phyloP scores from a whole-genome alignment of 2,329 filamentous ascomycete species.

The Penicillium sp. region DNA sequence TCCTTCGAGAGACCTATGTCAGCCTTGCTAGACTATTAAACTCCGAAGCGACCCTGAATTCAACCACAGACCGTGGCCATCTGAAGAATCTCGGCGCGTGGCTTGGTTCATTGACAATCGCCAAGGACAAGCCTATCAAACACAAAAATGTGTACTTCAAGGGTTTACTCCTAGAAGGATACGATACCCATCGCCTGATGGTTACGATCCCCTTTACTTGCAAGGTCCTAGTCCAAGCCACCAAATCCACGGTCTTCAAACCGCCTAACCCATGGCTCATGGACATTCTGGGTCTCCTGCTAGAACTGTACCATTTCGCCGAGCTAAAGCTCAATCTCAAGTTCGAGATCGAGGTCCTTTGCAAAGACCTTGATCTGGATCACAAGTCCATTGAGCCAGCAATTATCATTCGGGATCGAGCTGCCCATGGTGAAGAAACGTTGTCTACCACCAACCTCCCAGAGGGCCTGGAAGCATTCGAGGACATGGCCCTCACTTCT shows the following conservation, averaged over 20 bases:
- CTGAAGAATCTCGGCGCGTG: constrained; percentile 91
- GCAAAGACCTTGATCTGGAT: constrained; percentile 86
- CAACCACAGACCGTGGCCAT: constrained; percentile 77
- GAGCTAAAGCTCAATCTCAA: constrained; percentile 96
- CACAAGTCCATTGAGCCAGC: constrained; percentile 88
- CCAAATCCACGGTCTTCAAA: constrained; percentile 80
- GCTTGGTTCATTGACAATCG: constrained; percentile 89
- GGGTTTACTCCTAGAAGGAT: constrained; percentile 87
- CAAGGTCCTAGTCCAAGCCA: constrained; percentile 85
- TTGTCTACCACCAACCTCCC: constrained; percentile 56
- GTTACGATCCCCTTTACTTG: constrained; percentile 97
- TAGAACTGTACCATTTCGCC: constrained; percentile 89
- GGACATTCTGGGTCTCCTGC: constrained; percentile 87
- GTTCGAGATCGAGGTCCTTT: constrained; percentile 97
- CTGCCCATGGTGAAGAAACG: constrained; percentile 60
- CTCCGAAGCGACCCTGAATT: constrained; percentile 80
- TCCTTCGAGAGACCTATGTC: constrained; percentile 88
- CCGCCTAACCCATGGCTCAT: constrained; percentile 97
- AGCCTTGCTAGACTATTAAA: constrained; percentile 86
- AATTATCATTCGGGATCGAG: constrained; percentile 75
- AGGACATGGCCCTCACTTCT: constrained; percentile 74
- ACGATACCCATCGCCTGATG: constrained; percentile 84
- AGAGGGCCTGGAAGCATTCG: constrained; percentile 75
- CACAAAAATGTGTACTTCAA: constrained; percentile 97
- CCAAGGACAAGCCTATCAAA: constrained; percentile 90